Evolutionary conservation across 441 rosid genomes (phyloP).

Genomic region (Corymbia citriodora): DNA sequence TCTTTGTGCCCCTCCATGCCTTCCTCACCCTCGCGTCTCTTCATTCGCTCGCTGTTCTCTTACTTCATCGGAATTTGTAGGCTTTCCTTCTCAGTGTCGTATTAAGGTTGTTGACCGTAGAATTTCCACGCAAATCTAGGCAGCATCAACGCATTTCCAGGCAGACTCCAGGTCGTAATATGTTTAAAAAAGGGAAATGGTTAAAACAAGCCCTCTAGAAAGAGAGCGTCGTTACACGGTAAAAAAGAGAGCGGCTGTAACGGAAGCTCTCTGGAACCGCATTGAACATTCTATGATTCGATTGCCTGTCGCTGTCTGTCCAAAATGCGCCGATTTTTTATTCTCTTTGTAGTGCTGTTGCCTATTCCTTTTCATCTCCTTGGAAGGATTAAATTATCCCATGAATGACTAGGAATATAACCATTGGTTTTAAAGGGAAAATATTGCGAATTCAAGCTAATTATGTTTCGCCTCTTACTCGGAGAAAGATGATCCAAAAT

Average conservation of each 20-base stretch:
- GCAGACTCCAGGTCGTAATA: not conserved
- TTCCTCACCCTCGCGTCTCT: not conserved
- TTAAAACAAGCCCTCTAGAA: not conserved
- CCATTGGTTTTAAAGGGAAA: too few relatives aligned
- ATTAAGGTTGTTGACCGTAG: not conserved
- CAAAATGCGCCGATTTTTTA: not conserved
- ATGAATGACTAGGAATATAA: too few relatives aligned
- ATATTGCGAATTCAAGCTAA: too few relatives aligned
- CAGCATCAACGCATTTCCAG: not conserved
- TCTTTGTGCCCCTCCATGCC: not conserved
- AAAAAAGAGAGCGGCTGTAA: not conserved
- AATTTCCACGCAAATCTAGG: not conserved
- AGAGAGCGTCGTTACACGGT: not conserved
- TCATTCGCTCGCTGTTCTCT: not conserved
- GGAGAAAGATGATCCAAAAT: too few relatives aligned
- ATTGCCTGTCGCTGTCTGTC: not conserved
- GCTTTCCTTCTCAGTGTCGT: not conserved
- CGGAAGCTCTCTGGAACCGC: not conserved
- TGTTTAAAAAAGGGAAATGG: not conserved
- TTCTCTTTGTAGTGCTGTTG: not conserved
- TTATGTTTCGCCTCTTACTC: too few relatives aligned
- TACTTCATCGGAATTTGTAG: not conserved
- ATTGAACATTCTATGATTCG: not conserved
- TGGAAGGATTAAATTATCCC: not conserved
- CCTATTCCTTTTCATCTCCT: not conserved